These are phyloP conservation scores for Limonium bicolor DNA, from an alignment of 148 eudicot species.

Conservation along the genomic window DNA sequence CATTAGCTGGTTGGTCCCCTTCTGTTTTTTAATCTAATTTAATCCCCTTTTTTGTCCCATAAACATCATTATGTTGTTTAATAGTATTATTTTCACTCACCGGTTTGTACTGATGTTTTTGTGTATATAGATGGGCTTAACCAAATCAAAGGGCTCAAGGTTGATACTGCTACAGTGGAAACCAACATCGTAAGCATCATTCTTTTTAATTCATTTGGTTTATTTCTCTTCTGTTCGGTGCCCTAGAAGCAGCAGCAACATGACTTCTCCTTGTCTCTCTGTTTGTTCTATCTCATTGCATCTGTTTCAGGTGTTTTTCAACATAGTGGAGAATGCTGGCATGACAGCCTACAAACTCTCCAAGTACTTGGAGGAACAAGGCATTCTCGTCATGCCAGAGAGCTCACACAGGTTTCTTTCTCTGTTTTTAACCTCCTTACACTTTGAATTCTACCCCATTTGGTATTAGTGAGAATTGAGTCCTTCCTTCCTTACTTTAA, in stretches of 20 bases:
- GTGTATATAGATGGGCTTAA: conserved; percentile 82
- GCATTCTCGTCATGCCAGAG: conserved; percentile 53
- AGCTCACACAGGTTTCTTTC: conserved; percentile 38
- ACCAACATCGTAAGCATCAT: conserved; percentile 73
- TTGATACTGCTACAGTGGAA: conserved; percentile 55
- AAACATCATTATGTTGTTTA: too few species aligned
- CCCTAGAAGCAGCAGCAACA: not conserved
- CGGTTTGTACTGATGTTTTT: too few species aligned
- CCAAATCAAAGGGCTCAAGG: conserved; percentile 63
- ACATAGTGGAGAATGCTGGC: conserved; percentile 32
- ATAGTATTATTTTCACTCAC: too few species aligned
- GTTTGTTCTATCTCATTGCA: not conserved
- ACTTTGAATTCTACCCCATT: not conserved
- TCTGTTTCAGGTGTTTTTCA: conserved; percentile 38
- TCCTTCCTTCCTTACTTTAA: too few species aligned
- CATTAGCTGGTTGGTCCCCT: conserved; percentile 53
- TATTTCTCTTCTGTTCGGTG: not conserved
- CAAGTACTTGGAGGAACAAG: conserved; percentile 49
- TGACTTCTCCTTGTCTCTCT: not conserved
- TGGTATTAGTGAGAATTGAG: not conserved
- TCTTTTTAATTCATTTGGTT: not conserved
- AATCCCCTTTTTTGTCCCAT: too few species aligned
- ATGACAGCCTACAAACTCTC: conserved; percentile 35
- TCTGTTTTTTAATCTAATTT: not conserved
- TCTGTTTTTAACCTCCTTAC: not conserved